Evolutionary conservation across 495 filamentous ascomycete genomes (phyloP).

Genomic region (Letharia lupina): DNA sequence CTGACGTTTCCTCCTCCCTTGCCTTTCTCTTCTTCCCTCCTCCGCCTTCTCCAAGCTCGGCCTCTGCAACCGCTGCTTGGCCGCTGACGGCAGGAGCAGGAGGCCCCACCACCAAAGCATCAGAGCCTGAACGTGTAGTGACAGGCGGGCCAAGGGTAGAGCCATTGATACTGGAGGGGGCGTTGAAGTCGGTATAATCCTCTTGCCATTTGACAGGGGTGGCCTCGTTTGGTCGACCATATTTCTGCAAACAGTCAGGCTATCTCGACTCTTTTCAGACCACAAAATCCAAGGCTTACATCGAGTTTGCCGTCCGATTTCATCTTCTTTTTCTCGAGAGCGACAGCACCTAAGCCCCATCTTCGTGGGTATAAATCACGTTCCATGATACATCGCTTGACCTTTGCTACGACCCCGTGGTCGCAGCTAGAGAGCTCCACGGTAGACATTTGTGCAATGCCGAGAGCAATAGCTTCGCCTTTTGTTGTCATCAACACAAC

Average conservation of each 20-base stretch:
- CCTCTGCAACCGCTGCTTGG: constrained; percentile 5
- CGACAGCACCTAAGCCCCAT: constrained; percentile 90
- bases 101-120: too few species aligned
- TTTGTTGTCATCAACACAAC: constrained; percentile 97
- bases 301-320: constrained; percentile 96
- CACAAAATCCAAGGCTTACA: constrained; percentile 37
- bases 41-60: constrained; percentile 58
- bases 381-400: constrained; percentile 99
- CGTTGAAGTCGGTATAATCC: constrained; percentile 77
- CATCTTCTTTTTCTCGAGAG: constrained; percentile 96
- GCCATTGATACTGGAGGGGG: constrained; percentile 26
- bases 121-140: too few species aligned
- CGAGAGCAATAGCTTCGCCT: constrained; percentile 93
- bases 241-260: constrained; percentile 54
- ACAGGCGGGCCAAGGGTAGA: too few species aligned
- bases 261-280: neutral
- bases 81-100: too few species aligned
- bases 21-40: constrained; percentile 52
- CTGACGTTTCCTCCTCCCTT: constrained; percentile 55
- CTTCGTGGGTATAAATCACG: constrained; percentile 88
- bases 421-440: constrained; percentile 86
- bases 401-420: constrained; percentile 93
- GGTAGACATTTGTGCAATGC: constrained; percentile 91
- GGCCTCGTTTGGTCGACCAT: constrained; percentile 77
- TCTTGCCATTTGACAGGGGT: constrained; percentile 87